Percentiles rank a stretch among this genome's conserved stretches.
Conservation (phyloP, 2,329 filamentous ascomycete species). For the Aspergillus proliferans region DNA sequence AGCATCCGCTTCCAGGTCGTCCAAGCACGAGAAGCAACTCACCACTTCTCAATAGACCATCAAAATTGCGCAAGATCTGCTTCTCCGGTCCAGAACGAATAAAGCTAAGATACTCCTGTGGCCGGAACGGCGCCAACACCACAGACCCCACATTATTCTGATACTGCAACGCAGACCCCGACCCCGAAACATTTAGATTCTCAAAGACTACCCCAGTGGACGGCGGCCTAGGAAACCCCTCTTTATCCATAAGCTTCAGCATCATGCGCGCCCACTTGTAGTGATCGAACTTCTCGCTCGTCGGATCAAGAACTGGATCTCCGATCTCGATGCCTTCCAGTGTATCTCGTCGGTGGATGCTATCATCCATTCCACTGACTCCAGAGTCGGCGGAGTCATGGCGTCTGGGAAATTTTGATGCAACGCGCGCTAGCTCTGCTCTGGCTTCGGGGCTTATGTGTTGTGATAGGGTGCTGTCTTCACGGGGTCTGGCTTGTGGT, state of each 20-base stretch:
- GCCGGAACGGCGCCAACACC: conserved; percentile 52
- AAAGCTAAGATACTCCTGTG: conserved; percentile 48
- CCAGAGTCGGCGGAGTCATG: conserved; percentile 10
- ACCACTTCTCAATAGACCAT: conserved; percentile 48
- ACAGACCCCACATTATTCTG: conserved; percentile 61
- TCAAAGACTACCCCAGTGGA: conserved; percentile 59
- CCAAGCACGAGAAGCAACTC: conserved; percentile 40
- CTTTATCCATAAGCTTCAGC: conserved; percentile 47
- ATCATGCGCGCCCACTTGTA: conserved; percentile 49
- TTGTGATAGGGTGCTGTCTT: conserved; percentile 19
- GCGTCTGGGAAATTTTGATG: conserved; percentile 23
- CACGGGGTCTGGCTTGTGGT: conserved; percentile 7
- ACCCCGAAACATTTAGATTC: conserved; percentile 61
- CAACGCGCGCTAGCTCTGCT: conserved; percentile 21
- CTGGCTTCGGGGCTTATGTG: conserved; percentile 20
- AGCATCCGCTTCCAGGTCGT: conserved; percentile 51
- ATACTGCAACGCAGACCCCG: conserved; percentile 60
- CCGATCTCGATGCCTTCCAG: conserved; percentile 36
- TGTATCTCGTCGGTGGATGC: conserved; percentile 25
- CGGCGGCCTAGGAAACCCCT: conserved; percentile 47
- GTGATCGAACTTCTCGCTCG: conserved; percentile 47
- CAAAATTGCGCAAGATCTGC: conserved; percentile 50
- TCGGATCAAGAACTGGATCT: conserved; percentile 49
- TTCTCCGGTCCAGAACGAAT: conserved; percentile 45
- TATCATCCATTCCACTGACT: conserved; percentile 7